Percentiles rank a stretch among this genome's conserved stretches.
phyloP scores from a whole-genome alignment of 2,329 filamentous ascomycete genomes.

The Botrytis hyacinthi region DNA sequence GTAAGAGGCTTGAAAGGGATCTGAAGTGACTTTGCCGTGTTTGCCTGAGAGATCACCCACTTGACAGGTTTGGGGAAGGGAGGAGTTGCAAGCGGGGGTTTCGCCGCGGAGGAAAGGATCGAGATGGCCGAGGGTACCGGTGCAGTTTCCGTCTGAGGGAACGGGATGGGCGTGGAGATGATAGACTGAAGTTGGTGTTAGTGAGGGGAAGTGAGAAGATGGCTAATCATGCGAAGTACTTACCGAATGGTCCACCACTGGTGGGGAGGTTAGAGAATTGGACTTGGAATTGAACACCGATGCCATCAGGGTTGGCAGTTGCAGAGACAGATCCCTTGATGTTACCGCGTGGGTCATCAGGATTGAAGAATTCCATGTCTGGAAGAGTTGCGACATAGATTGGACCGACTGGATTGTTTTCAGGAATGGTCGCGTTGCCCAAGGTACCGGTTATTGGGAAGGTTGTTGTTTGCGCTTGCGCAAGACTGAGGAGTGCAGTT shows the following conservation, averaged over 20 bases:
- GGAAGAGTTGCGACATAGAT: constrained; percentile 58
- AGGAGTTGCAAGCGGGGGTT: constrained; percentile 56
- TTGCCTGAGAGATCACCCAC: constrained; percentile 77
- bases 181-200: constrained; percentile 52
- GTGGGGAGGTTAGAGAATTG: constrained; percentile 58
- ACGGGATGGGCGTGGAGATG: constrained; percentile 69
- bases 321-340: constrained; percentile 54
- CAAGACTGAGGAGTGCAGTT: constrained; percentile 20
- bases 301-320: constrained; percentile 47
- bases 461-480: constrained; percentile 28
- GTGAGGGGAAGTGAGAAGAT: not conserved
- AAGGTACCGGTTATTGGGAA: constrained; percentile 36
- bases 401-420: constrained; percentile 54
- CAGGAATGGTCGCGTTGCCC: constrained; percentile 51
- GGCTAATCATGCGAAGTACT: constrained; percentile 35
- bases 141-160: constrained; percentile 68
- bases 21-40: constrained; percentile 57
- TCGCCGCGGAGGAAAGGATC: constrained; percentile 65
- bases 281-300: constrained; percentile 55
- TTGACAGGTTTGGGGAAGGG: constrained; percentile 63
- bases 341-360: constrained; percentile 49
- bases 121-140: constrained; percentile 62
- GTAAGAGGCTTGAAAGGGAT: constrained; percentile 51
- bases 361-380: constrained; percentile 44
- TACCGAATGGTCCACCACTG: constrained; percentile 59